Evolutionary conservation across 164 flowering plant species (phyloP).

Genomic region (Cinnamomum micranthum): DNA sequence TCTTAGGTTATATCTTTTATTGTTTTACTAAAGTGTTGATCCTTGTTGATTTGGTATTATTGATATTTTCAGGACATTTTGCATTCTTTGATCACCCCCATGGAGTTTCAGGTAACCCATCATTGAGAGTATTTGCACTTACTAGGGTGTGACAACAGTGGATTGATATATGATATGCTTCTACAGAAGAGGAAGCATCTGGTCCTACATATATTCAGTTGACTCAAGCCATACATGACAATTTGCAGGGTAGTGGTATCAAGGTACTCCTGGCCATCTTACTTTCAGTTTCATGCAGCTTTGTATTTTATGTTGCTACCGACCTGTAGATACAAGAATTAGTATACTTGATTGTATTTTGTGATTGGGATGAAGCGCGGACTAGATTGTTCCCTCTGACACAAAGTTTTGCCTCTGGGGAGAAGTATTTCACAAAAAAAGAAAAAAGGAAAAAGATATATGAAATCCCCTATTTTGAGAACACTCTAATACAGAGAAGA

Average conservation of each 20-base stretch:
- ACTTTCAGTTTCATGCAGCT: background rate
- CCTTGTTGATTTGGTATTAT: background rate
- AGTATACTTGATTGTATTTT: too few species aligned
- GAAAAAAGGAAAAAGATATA: too few species aligned
- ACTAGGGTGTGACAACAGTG: background rate
- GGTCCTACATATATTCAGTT: constrained; percentile 45
- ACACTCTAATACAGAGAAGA: too few species aligned
- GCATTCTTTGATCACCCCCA: constrained; percentile 25
- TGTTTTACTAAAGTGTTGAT: background rate
- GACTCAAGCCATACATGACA: constrained; percentile 55
- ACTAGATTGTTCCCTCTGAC: too few species aligned
- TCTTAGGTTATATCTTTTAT: background rate
- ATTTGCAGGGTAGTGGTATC: constrained; percentile 29
- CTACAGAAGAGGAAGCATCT: constrained; percentile 45
- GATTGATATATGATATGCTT: background rate
- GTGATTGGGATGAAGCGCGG: too few species aligned
- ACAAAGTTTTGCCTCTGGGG: too few species aligned
- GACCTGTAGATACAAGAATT: too few species aligned
- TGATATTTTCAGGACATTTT: constrained; percentile 26
- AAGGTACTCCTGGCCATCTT: constrained; percentile 27
- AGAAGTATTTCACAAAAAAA: too few species aligned
- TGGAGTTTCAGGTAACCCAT: constrained; percentile 17
- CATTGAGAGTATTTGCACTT: background rate
- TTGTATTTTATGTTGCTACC: too few species aligned
- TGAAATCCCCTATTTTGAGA: too few species aligned